These are phyloP conservation scores for Cladochytrium replicatum DNA, from an alignment of 192 early-diverging fungal species.

Conservation along the genomic window DNA sequence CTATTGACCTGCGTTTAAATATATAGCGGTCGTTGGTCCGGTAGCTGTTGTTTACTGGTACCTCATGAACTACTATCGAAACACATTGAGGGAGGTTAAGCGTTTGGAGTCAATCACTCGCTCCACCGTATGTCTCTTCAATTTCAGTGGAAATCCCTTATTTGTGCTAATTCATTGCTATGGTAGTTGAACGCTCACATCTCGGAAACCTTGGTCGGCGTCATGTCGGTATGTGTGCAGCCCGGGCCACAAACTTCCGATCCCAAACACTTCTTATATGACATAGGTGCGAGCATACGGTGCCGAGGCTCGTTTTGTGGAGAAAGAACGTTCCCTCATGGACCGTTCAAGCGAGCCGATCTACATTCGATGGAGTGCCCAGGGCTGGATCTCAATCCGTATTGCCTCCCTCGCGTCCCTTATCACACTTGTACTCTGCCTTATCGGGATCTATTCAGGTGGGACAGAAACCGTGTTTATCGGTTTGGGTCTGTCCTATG, in stretches of 20 bases:
- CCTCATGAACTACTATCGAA: conserved; percentile 40
- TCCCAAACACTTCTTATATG: too few species aligned
- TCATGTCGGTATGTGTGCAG: too few species aligned
- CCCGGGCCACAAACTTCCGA: too few species aligned
- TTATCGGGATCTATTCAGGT: not conserved
- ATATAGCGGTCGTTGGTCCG: conserved; percentile 29
- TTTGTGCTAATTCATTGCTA: too few species aligned
- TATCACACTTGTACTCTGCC: conserved; percentile 4
- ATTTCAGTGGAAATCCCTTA: too few species aligned
- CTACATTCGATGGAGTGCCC: not conserved
- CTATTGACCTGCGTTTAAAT: too few species aligned
- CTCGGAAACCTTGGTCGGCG: too few species aligned
- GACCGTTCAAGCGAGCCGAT: conserved; percentile 1
- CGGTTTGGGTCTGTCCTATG: conserved; percentile 2
- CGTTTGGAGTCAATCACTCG: conserved; percentile 61
- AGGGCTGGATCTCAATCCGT: too few species aligned
- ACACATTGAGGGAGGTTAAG: conserved; percentile 61
- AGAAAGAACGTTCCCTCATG: not conserved
- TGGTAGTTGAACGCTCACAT: too few species aligned
- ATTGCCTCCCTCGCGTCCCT: conserved; percentile 7
- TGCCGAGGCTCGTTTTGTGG: too few species aligned
- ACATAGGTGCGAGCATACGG: too few species aligned
- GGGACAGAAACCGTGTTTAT: not conserved
- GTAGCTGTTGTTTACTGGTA: not conserved
- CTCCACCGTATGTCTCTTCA: too few species aligned